Conservation (phyloP, 108 stramenopile genomes). For the Schizochytrium sp. region DNA sequence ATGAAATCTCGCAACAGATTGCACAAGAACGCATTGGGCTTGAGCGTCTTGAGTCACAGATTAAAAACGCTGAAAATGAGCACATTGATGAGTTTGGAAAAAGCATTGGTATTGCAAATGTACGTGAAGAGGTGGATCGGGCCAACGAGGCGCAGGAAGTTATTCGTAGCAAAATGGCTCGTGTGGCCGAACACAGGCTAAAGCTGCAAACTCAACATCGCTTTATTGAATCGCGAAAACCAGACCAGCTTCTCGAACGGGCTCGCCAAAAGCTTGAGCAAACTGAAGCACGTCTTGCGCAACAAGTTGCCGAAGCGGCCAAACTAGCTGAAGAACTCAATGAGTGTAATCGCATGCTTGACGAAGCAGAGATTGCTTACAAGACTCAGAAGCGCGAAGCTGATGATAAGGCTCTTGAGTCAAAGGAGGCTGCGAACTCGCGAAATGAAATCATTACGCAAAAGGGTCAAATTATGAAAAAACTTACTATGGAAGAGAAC, state of each 20-base stretch:
- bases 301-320: constrained; percentile 70
- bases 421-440: constrained; percentile 78
- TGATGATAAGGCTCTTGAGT: constrained; percentile 78
- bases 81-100: constrained; percentile 54
- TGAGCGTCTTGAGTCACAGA: constrained; percentile 72
- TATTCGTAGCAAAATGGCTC: constrained; percentile 80
- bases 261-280: constrained; percentile 77
- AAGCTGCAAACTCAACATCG: constrained; percentile 75
- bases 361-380: constrained; percentile 81
- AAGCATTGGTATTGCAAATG: constrained; percentile 83
- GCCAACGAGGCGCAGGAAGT: constrained; percentile 84
- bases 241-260: constrained; percentile 75
- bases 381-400: constrained; percentile 77
- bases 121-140: constrained; percentile 86
- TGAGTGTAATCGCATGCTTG: constrained; percentile 77
- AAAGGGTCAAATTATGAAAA: constrained; percentile 76
- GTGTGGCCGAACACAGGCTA: constrained; percentile 81
- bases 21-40: constrained; percentile 74
- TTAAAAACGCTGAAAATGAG: constrained; percentile 72
- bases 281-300: constrained; percentile 73
- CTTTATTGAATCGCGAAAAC: constrained; percentile 76
- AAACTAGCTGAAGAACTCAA: constrained; percentile 68
- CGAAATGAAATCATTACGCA: constrained; percentile 81
- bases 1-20: constrained; percentile 67
- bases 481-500: constrained; percentile 78